These are phyloP conservation scores for Aspergillus panamensis DNA, from an alignment of 495 filamentous ascomycete species.

Conservation along the genomic window DNA sequence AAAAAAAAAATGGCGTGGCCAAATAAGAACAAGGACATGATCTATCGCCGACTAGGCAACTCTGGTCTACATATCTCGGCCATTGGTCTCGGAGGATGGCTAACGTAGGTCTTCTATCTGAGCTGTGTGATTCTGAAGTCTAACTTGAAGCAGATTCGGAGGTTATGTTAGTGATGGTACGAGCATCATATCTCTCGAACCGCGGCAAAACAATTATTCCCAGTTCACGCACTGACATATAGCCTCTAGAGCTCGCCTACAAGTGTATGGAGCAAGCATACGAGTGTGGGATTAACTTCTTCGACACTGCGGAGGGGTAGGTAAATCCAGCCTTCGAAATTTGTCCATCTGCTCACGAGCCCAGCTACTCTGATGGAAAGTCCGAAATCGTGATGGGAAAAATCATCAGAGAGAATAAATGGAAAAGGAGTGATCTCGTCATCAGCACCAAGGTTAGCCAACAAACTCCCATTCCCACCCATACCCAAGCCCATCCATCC, in stretches of 20 bases:
- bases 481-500: neutral
- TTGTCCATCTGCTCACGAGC: neutral
- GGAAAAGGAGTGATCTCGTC: slow-evolving; percentile 79
- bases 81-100: slow-evolving; percentile 65
- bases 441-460: slow-evolving; percentile 71
- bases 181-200: neutral
- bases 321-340: neutral
- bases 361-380: slow-evolving; percentile 59
- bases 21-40: slow-evolving; percentile 49
- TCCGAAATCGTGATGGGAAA: slow-evolving; percentile 72
- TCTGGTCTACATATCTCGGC: slow-evolving; percentile 68
- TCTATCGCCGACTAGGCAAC: slow-evolving; percentile 64
- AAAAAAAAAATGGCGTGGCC: slow-evolving; percentile 26
- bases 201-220: neutral
- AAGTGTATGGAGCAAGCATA: slow-evolving; percentile 73
- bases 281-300: slow-evolving; percentile 72
- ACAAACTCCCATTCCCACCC: neutral
- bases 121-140: neutral
- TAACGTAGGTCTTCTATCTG: slow-evolving; percentile 19
- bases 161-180: slow-evolving; percentile 26
- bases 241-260: slow-evolving; percentile 53
- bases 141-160: slow-evolving; percentile 17
- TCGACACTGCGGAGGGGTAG: slow-evolving; percentile 51
- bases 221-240: neutral
- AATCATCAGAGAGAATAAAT: slow-evolving; percentile 55